Evolutionary conservation across 805 yeast species (phyloP), one percentile per base, ranked within the genome.

Genomic region (Tetrapisispora phaffii): DNA sequence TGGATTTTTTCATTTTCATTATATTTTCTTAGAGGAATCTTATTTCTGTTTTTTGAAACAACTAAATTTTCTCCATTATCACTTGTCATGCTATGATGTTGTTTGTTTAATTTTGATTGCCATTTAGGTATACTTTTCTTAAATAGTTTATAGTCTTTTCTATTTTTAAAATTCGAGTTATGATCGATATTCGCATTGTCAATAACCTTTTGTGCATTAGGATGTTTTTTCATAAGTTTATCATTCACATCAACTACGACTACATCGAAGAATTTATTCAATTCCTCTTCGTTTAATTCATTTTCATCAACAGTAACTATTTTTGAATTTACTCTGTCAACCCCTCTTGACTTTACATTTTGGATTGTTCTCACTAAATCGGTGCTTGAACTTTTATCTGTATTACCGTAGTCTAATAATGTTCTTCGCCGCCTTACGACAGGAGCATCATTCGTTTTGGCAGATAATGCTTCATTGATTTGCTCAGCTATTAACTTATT

Each of bases 71-170:
- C 31, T 28, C 7, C 12, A 10, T 28, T 12, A 3, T 28, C 31
- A 28, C 13, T 28, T 12, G 31, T 12, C 13, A 10, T 28, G 13
- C 13, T n/a, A 9, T 28, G 10, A 12, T 6, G 10, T n/a, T 28
- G 7, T 21, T 22, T 10, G 16, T 23, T 33, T 6, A 7, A 7
- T 22, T 23, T 40, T 12, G 17, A 20, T 10, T 41, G 34, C 20
- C 46, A 48, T 10, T 42, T 50, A 13, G 65, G 60, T 45, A 59
- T 47, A 22, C 49, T 50, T 42, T 69, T 69, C 2, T 58, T 60
- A 55, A 72, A 72, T 4, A 48, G 57, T 44, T 72, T 72, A 48
- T 65, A 71, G 48, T 71, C 70, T 47, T 63, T 69, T 12, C 73
- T 49, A 1, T 56, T 59, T 19, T 51, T 44, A 66, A 69, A 62